Evolutionary conservation across 1,139 yeast genomes (phyloP).

Genomic region (Wickerhamiella infanticola): DNA sequence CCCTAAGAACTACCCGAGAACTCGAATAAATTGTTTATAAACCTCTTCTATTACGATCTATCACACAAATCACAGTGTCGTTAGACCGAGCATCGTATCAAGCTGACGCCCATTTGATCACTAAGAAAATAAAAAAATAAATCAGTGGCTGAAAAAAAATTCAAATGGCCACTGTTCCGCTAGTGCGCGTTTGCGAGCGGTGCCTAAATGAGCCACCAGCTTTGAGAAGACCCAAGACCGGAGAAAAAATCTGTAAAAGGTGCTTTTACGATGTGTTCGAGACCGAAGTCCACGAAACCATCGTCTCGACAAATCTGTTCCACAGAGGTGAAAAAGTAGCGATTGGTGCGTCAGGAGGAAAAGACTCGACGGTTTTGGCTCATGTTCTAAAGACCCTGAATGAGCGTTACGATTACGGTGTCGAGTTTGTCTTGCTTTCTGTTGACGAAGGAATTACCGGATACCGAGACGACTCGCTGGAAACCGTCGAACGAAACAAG

Average conservation of each 20-base stretch:
- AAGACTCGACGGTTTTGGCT: slow-evolving; percentile 92
- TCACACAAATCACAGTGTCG: no score
- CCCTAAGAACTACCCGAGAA: no score
- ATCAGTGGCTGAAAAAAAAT: not conserved
- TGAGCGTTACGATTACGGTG: slow-evolving; percentile 76
- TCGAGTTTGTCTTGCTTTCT: slow-evolving; percentile 64
- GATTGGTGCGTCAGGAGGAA: slow-evolving; percentile 97
- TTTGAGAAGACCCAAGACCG: slow-evolving; percentile 81
- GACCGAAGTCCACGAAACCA: slow-evolving; percentile 89
- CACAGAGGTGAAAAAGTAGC: slow-evolving; percentile 76
- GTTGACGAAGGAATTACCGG: slow-evolving; percentile 97
- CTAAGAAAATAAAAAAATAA: no score
- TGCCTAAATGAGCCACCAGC: slow-evolving; percentile 77
- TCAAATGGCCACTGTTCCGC: slow-evolving; percentile 5
- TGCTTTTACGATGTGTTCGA: slow-evolving; percentile 88
- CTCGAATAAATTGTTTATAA: no score
- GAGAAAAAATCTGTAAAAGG: slow-evolving; percentile 78
- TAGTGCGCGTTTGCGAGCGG: slow-evolving; percentile 43
- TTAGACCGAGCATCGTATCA: no score
- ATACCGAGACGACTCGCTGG: slow-evolving; percentile 90
- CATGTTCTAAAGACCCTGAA: slow-evolving; percentile 73
- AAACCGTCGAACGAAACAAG: slow-evolving; percentile 89
- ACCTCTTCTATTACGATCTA: no score
- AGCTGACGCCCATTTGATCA: no score
- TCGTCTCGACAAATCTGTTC: slow-evolving; percentile 53